Conservation (phyloP, 1,284 basidiomycete species). For the Leccinum griseonigrum region DNA sequence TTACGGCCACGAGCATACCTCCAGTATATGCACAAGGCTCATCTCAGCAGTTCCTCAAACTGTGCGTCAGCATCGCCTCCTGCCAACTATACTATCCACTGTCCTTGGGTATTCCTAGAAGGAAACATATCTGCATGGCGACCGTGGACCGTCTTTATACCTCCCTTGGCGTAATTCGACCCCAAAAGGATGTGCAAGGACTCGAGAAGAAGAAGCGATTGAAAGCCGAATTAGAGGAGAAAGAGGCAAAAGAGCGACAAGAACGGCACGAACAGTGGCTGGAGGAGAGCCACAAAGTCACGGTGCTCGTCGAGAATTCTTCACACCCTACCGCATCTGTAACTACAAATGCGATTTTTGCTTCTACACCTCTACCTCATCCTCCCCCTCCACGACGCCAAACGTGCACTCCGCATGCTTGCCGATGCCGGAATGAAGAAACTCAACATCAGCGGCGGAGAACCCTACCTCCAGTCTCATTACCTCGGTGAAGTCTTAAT, state of each 20-base stretch:
- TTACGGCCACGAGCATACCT: too few relatives aligned
- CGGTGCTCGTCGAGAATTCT: constrained; percentile 71
- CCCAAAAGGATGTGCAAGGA: constrained; percentile 79
- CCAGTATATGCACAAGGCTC: too few relatives aligned
- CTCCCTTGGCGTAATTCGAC: too few relatives aligned
- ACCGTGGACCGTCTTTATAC: too few relatives aligned
- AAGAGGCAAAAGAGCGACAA: constrained; percentile 64
- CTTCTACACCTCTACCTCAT: constrained; percentile 36
- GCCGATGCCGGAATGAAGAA: constrained; percentile 39
- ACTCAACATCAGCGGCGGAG: constrained; percentile 40
- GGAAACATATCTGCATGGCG: too few relatives aligned
- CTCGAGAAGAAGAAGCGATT: constrained; percentile 84
- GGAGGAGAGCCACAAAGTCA: constrained; percentile 87
- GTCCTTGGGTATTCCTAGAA: too few relatives aligned
- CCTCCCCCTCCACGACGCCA: constrained; percentile 34
- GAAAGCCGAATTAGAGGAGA: constrained; percentile 78
- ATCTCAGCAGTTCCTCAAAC: too few relatives aligned
- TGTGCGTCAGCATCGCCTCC: too few relatives aligned
- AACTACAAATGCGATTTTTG: constrained; percentile 38
- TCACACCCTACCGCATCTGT: constrained; percentile 38
- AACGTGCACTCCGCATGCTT: constrained; percentile 34
- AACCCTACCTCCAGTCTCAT: constrained; percentile 36
- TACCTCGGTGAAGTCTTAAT: constrained; percentile 40
- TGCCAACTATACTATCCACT: too few relatives aligned
- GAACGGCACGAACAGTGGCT: constrained; percentile 74